A percentile compares a stretch with the other conserved stretches of the same genome.
Conservation (phyloP, 495 filamentous ascomycete genomes). For the Amorphotheca resinae region DNA sequence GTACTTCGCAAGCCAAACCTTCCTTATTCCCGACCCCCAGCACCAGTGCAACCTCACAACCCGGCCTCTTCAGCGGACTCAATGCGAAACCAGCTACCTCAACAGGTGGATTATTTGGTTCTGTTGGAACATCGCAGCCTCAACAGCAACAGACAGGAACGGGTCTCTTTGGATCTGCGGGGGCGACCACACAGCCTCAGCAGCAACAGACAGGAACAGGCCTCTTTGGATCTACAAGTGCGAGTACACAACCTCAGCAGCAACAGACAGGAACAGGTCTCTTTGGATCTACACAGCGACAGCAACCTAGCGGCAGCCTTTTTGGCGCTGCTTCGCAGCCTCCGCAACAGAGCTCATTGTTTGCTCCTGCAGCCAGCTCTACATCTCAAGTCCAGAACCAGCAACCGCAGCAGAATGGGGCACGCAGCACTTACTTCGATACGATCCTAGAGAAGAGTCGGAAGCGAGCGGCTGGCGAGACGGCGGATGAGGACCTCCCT, state of each 20-base stretch:
- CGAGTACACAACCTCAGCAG: not conserved
- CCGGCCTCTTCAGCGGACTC: not conserved
- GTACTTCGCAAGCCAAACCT: not conserved
- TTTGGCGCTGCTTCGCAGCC: not conserved
- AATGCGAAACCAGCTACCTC: not conserved
- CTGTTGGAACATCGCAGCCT: not conserved
- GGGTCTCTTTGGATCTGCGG: not conserved
- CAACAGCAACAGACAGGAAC: not conserved
- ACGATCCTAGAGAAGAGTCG: slow-evolving; percentile 68
- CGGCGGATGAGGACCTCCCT: slow-evolving; percentile 44
- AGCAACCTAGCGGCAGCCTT: not conserved
- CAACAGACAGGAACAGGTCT: not conserved
- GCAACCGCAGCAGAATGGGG: slow-evolving; percentile 9
- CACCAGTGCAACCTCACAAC: not conserved
- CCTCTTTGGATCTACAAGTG: not conserved
- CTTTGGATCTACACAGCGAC: not conserved
- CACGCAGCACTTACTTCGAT: slow-evolving; percentile 62
- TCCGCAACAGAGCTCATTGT: not conserved
- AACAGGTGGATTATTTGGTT: not conserved
- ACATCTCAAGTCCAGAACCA: slow-evolving; percentile 1
- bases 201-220: not conserved
- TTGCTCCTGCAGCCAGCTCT: not conserved
- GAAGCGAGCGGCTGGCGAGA: slow-evolving; percentile 44
- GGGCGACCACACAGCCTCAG: not conserved
- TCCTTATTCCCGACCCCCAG: not conserved